Base-by-base conservation (phyloP, 2,329 filamentous ascomycete genomes). In the Cladosporium sp. region DNA sequence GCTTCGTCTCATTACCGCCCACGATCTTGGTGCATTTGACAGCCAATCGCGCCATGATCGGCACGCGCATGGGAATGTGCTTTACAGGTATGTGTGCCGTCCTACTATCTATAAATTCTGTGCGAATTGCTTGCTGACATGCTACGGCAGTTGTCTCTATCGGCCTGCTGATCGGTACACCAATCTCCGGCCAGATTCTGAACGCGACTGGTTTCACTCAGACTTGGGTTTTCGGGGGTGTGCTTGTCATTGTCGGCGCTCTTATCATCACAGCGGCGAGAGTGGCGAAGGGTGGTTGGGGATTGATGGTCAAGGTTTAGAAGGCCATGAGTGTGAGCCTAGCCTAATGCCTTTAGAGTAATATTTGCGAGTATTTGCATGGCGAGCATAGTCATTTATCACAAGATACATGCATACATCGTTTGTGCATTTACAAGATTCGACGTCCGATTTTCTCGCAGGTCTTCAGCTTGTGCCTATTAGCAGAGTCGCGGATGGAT, bases 161-260 rank as follows among this genome's bases (percentile, higher is more conserved):
- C 41, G 86, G 85, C 0, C 67, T 87, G 59, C 69, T 88, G 67
- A 78, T 86, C 8, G 86, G 86, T 2, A 86, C 85, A 3, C 86
- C 86, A 0, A 86, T 87, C 64, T 83, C 82, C 2, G 86, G 86
- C 21, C 82, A 83, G 15, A 85, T 88, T 36, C 68, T 86, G 66
- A 78, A 79, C 60, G 70, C 74, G 5, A 80, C 80, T 15, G 78
- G 82, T 11, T 84, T 79, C 47, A 73, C 72, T 1, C 73, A 77
- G 32, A 71, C 81, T 1, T 83, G 82, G 82, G 69, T 78, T 1
- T 83, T 78, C 73, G 80, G 80, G 0, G 82, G 80, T 10, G 65
- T 74, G 1, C 67, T 75, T 67, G 71, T 71, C 3, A 30, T 77
- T 6, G 68, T 62, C 12, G 75, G 74, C 3, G 71, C 68, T 11